Evolutionary conservation across 768 basidiomycete species (phyloP), one percentile per base, ranked within the genome.

Genomic region (Lyophyllum shimeji): DNA sequence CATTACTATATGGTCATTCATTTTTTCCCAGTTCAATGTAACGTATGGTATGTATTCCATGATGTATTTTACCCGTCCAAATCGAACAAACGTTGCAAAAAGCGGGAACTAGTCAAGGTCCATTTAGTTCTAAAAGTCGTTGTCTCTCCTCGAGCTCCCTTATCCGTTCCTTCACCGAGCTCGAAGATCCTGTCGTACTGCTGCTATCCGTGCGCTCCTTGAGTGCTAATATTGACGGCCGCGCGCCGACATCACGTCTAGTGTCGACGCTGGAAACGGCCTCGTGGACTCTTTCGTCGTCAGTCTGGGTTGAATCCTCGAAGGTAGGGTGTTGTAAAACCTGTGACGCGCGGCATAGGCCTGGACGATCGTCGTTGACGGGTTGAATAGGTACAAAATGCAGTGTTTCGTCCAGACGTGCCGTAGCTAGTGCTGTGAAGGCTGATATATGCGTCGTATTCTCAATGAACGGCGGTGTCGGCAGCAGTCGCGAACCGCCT

Each of bases 161-260:
- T 40, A 79, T 75, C 58, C 71, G 74, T 43, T 74, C 74, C 56
- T 75, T 76, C 23, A 79, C 76, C 5, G 74, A 72, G 48, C 61
- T 65, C n/a, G 65, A 37, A 6, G 57, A 61, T 37, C 49, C 58
- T 11, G 37, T 39, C 25, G n/a, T 34, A 27, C 33, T 46, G 9
- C 6, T 3, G 24, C 53, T 27, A 17, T 24, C 34, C 9, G 31
- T 27, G 11, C 25, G 44, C 8, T 46, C 21, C 18, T 23, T 21
- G n/a, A 48, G 34, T n/a, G 46, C 45, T 31, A 37, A 43, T 34
- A 55, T 29, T 12, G 54, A 55, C 27, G 54, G 54, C 3, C 54
- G 53, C 25, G 34, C 1, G 17, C n/a, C 33, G 18, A 48, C 33
- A 6, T 25, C 15, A 24, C 13, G 21, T 8, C 34, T 17, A 17